Base-by-base conservation (phyloP, 306 rosid genomes). In the Quercus rubra region DNA sequence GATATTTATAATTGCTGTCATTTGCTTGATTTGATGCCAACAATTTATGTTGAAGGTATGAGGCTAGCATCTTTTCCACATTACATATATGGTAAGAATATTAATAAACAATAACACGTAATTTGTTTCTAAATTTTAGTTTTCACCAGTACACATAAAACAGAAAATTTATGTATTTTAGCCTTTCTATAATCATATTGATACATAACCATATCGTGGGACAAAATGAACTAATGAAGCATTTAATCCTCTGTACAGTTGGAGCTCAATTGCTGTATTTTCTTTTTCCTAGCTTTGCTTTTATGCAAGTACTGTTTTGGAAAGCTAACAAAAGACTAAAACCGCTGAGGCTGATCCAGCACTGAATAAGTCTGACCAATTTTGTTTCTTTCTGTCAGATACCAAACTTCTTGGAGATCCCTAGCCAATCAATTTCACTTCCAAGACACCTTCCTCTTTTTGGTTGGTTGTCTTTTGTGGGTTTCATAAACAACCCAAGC, bases 401-500 rank as follows among this genome's bases (percentile, higher is more conserved):
- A 28, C 38, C 1, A 70, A 67, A 27, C 21, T 55, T 71, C 49
- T 75, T 71, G 56, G 49, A 55, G 43, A 64, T 71, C 43, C 81
- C 46, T 2, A 2, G 46, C 46, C 46, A 38, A 38, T 38, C 46
- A 38, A 38, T 38, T 38, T 41, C 46, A 74, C 62, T 38, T 55
- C 20, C 62, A 52, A 69, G 78, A 61, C 27, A 25, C 68, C 75
- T 71, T 84, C 9, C 15, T 59, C 35, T 43, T 5, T 58, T 71
- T 67, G 46, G 67, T 46, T 68, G 66, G 67, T 12, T 23, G 6
- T 14, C 59, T 80, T 58, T 33, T 21, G 31, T 13, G n/a, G 75
- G 55, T 19, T 67, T 80, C 84, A 85, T 19, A 80, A 79, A 77
- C 83, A 89, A 25, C 79, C 81, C 79, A 92, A 78, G 10, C 95